Evolutionary conservation across 2,329 filamentous ascomycete species (phyloP).

Genomic region (Calonectria naviculata): DNA sequence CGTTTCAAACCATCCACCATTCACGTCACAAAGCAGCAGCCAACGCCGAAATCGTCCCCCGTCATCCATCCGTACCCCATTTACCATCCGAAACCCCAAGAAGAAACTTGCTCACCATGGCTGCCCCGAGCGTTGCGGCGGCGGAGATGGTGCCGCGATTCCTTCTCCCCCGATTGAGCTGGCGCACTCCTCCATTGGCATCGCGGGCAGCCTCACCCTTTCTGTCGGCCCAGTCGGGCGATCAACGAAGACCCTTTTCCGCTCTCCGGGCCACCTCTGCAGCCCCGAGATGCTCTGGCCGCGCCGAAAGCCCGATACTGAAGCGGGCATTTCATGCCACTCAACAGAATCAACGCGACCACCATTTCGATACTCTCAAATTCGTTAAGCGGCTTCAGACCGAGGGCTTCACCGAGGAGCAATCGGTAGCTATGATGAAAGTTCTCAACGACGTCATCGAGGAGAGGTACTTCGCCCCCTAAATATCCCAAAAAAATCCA

Average conservation of each 20-base stretch:
- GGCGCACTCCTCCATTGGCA: slow-evolving; percentile 49
- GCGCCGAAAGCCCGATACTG: slow-evolving; percentile 33
- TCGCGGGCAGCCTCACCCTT: slow-evolving; percentile 37
- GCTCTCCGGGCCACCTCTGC: slow-evolving; percentile 32
- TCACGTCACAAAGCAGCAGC: slow-evolving; percentile 31
- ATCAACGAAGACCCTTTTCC: slow-evolving; percentile 33
- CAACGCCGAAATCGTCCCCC: slow-evolving; percentile 28
- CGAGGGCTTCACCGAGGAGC: slow-evolving; percentile 95
- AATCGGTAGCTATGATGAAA: slow-evolving; percentile 98
- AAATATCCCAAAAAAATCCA: no score
- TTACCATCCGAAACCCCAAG: slow-evolving; percentile 2
- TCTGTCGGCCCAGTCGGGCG: slow-evolving; percentile 23
- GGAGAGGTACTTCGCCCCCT: slow-evolving; percentile 71
- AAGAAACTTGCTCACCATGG: slow-evolving; percentile 35
- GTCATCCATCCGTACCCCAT: slow-evolving; percentile 24
- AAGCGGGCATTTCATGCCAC: slow-evolving; percentile 76
- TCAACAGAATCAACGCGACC: slow-evolving; percentile 71
- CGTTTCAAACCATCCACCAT: slow-evolving; percentile 25
- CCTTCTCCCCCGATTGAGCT: slow-evolving; percentile 67
- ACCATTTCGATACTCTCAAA: slow-evolving; percentile 98
- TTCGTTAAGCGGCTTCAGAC: slow-evolving; percentile 91
- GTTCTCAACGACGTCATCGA: slow-evolving; percentile 97
- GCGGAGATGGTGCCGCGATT: slow-evolving; percentile 62
- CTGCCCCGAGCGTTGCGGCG: slow-evolving; percentile 39
- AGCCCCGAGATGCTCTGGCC: slow-evolving; percentile 18